These are phyloP conservation scores for Secale cereale DNA, from an alignment of 176 grass and related monocot species.

Conservation along the genomic window DNA sequence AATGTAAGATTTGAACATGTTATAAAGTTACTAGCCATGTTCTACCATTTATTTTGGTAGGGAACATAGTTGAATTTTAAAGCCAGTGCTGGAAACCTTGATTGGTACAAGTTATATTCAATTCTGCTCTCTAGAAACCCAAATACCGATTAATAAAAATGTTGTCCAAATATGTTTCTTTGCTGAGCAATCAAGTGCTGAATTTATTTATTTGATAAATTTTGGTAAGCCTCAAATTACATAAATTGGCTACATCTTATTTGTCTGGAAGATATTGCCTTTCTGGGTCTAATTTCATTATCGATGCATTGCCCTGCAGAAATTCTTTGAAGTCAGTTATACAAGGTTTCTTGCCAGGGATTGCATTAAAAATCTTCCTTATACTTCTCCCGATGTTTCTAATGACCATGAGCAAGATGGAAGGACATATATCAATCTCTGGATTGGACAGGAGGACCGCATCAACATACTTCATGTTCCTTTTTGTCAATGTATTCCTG, in stretches of 20 bases:
- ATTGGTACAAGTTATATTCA: slow-evolving; percentile 8
- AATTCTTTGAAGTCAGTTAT: slow-evolving; percentile 69
- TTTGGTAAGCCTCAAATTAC: neutral
- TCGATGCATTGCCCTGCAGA: slow-evolving; percentile 54
- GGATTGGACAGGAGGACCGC: slow-evolving; percentile 83
- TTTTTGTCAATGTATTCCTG: slow-evolving; percentile 92
- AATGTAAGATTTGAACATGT: slow-evolving; percentile 8
- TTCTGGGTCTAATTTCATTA: slow-evolving; percentile 1
- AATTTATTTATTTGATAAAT: neutral
- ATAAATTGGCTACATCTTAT: neutral
- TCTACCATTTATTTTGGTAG: neutral
- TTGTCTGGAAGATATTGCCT: slow-evolving; percentile 9
- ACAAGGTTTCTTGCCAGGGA: slow-evolving; percentile 96
- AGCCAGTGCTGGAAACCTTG: neutral
- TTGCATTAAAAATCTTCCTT: slow-evolving; percentile 80
- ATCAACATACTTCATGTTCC: slow-evolving; percentile 76
- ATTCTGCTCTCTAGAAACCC: neutral
- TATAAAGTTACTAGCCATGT: neutral
- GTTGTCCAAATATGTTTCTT: neutral
- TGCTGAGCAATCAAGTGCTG: slow-evolving; percentile 1
- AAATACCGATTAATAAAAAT: neutral
- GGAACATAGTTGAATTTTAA: neutral
- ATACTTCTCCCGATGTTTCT: slow-evolving; percentile 85
- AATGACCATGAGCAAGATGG: slow-evolving; percentile 95
- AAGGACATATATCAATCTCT: slow-evolving; percentile 72